Evolutionary conservation across 2,329 filamentous ascomycete genomes (phyloP).

Genomic region (Neonectria magnoliae): DNA sequence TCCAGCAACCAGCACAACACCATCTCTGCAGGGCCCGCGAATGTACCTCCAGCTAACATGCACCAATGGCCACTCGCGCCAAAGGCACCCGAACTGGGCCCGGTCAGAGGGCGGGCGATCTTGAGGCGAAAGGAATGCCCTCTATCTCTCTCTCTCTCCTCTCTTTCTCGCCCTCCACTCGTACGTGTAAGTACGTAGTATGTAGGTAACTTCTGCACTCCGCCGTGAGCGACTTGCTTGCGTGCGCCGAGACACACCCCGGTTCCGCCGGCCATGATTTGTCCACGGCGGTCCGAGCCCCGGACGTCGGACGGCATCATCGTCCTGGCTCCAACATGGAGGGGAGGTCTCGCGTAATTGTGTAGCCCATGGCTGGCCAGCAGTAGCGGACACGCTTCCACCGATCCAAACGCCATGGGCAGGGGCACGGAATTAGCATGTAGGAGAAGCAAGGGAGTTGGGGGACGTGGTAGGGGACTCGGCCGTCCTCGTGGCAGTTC

Average conservation of each 20-base stretch:
- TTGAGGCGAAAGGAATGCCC: constrained; percentile 10
- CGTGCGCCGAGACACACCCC: not conserved
- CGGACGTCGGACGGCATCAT: not conserved
- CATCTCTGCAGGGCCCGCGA: constrained; percentile 19
- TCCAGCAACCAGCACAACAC: constrained; percentile 23
- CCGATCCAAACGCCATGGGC: not conserved
- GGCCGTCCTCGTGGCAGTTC: not conserved
- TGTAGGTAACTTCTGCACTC: not conserved
- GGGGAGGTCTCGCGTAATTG: not conserved
- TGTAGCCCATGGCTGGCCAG: no score
- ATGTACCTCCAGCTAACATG: no score
- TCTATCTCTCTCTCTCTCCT: not conserved
- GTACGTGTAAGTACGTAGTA: not conserved
- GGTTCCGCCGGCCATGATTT: constrained; percentile 2
- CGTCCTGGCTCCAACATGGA: not conserved
- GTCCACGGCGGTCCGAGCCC: constrained; percentile 1
- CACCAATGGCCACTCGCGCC: constrained; percentile 16
- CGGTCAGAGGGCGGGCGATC: constrained; percentile 1
- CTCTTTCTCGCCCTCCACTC: not conserved
- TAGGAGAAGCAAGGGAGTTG: not conserved
- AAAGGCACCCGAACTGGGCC: constrained; percentile 14
- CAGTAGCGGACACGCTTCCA: not conserved
- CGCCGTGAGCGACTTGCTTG: not conserved
- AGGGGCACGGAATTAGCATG: not conserved
- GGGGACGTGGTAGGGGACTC: not conserved